Conservation (phyloP, 805 yeast species). For the Hanseniaspora occidentalis region DNA sequence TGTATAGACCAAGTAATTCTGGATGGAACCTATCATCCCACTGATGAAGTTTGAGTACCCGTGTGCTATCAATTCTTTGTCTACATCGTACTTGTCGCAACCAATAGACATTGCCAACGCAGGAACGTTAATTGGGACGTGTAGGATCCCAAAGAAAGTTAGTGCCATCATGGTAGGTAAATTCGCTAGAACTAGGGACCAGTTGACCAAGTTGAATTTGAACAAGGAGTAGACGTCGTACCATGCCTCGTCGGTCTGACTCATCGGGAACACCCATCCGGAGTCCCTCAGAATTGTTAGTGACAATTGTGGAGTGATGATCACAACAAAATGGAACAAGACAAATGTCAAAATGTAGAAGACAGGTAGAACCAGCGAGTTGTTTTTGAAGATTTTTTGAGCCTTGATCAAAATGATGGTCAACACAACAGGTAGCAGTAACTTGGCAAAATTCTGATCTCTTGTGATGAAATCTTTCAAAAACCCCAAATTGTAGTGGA, state of each 20-base stretch:
- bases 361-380: conserved; percentile 60
- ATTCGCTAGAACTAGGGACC: conserved; percentile 54
- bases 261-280: conserved; percentile 71
- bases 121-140: conserved; percentile 96
- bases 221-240: conserved; percentile 69
- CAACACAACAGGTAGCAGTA: conserved; percentile 59
- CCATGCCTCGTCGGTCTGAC: conserved; percentile 69
- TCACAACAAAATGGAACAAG: conserved; percentile 55
- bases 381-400: conserved; percentile 49
- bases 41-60: conserved; percentile 82
- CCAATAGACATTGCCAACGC: conserved; percentile 87
- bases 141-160: conserved; percentile 89
- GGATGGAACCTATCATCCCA: conserved; percentile 79
- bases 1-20: conserved; percentile 89
- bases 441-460: conserved; percentile 36
- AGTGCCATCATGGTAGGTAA: conserved; percentile 91
- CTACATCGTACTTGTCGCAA: conserved; percentile 75
- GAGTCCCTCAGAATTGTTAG: conserved; percentile 46
- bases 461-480: conserved; percentile 34
- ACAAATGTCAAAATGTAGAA: conserved; percentile 64
- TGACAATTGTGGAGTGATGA: conserved; percentile 52
- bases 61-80: conserved; percentile 87
- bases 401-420: conserved; percentile 48
- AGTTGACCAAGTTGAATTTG: conserved; percentile 58
- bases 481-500: conserved; percentile 51